Percentiles rank a stretch among this genome's conserved stretches.
Conservation (phyloP, 2,329 filamentous ascomycete species). For the Neofusicoccum laricinum region DNA sequence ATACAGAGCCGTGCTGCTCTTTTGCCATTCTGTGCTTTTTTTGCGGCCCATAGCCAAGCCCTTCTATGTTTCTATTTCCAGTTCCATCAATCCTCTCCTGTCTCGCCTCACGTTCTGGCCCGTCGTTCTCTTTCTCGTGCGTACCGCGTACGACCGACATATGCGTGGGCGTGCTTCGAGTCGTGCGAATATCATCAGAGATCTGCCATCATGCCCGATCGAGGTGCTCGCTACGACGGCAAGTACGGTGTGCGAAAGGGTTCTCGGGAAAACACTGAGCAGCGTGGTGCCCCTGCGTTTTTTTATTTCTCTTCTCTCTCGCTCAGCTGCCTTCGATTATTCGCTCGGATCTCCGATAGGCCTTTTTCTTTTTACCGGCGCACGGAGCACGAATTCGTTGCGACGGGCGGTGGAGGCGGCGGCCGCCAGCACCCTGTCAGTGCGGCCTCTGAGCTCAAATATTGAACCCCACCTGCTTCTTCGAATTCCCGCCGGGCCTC, state of each 20-base stretch:
- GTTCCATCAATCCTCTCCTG: not conserved
- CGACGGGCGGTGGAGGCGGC: too few species aligned
- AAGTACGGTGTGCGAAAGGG: not conserved
- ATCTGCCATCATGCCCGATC: not conserved
- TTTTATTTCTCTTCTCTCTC: not conserved
- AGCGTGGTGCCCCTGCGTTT: not conserved
- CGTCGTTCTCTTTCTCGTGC: not conserved
- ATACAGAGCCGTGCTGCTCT: not conserved
- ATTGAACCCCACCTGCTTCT: not conserved
- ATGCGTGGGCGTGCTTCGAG: not conserved
- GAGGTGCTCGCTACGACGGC: conserved; percentile 1
- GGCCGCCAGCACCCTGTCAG: too few species aligned
- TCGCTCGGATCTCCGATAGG: too few species aligned
- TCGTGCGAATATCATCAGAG: not conserved
- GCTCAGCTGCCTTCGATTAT: too few species aligned
- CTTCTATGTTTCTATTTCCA: too few species aligned
- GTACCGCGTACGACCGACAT: not conserved
- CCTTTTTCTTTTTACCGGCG: too few species aligned
- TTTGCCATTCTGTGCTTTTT: not conserved
- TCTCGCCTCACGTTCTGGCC: not conserved
- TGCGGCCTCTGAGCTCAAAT: not conserved
- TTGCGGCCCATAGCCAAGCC: not conserved
- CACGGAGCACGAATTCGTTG: too few species aligned
- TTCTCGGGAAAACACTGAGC: not conserved
- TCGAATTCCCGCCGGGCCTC: too few species aligned